A percentile compares a stretch with the other conserved stretches of the same genome.
Conservation (phyloP, 1,284 basidiomycete genomes). For the Coniferiporia weirii region DNA sequence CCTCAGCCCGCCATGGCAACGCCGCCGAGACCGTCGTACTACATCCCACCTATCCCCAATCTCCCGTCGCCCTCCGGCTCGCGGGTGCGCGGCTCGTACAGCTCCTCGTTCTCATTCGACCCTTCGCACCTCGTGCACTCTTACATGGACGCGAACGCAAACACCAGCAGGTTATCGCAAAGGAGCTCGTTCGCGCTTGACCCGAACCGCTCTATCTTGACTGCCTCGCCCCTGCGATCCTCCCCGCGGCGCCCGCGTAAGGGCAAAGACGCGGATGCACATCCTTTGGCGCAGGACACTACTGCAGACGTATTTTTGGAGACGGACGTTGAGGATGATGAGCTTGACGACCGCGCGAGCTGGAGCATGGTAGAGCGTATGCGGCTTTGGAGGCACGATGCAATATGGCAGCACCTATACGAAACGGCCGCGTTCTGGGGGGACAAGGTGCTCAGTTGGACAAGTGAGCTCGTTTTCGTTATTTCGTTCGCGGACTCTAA, state of each 20-base stretch:
- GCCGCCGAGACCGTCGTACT: constrained; percentile 29
- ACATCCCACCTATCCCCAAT: constrained; percentile 28
- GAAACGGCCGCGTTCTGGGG: constrained; percentile 99
- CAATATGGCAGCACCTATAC: constrained; percentile 96
- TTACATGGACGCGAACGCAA: constrained; percentile 54
- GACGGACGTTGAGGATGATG: constrained; percentile 39
- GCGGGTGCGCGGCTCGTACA: constrained; percentile 58
- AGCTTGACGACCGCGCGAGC: constrained; percentile 51
- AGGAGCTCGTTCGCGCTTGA: constrained; percentile 57
- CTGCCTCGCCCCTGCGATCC: constrained; percentile 58
- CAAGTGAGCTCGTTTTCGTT: constrained; percentile 57
- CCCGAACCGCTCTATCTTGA: constrained; percentile 69
- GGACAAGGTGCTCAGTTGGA: constrained; percentile 92
- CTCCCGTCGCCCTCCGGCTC: constrained; percentile 41
- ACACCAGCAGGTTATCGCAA: constrained; percentile 35
- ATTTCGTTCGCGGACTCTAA: constrained; percentile 2
- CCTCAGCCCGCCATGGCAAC: constrained; percentile 13
- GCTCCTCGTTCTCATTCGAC: constrained; percentile 78
- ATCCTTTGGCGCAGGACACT: constrained; percentile 68
- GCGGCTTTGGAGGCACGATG: constrained; percentile 95
- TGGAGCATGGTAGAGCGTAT: constrained; percentile 93
- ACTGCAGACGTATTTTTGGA: constrained; percentile 73
- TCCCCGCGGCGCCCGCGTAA: constrained; percentile 47
- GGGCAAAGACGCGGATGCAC: constrained; percentile 42
- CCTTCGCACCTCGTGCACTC: constrained; percentile 69